phyloP scores from a whole-genome alignment of 2,329 filamentous ascomycete genomes.

The Ramularia collo-cygni region DNA sequence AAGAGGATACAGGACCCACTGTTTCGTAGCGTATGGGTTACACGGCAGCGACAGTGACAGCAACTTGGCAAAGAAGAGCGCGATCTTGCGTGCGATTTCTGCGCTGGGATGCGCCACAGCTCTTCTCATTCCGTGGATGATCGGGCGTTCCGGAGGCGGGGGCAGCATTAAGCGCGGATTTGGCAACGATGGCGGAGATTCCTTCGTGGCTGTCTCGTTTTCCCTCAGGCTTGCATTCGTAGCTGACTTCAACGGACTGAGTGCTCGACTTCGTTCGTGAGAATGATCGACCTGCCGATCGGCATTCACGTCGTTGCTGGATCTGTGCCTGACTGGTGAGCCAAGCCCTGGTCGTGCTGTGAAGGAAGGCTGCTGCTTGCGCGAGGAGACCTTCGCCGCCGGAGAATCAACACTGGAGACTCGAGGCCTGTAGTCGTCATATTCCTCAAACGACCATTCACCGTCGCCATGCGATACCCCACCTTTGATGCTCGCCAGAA shows the following conservation, averaged over 20 bases:
- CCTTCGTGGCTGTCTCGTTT: conserved; percentile 2
- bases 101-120: conserved; percentile 29
- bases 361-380: conserved; percentile 15
- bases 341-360: conserved; percentile 17
- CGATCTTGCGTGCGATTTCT: conserved; percentile 43
- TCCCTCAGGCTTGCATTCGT: conserved; percentile 6
- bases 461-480: conserved; percentile 31
- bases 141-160: conserved; percentile 24
- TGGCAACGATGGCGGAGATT: conserved; percentile 7
- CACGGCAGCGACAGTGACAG: conserved; percentile 60
- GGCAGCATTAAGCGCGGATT: conserved; percentile 32
- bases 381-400: conserved; percentile 12
- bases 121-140: conserved; percentile 28
- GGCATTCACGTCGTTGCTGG: conserved; percentile 12
- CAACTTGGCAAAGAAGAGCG: conserved; percentile 63
- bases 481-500: conserved; percentile 70
- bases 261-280: conserved; percentile 6
- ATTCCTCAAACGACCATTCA: conserved; percentile 21
- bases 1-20: conserved; percentile 60
- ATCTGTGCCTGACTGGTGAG: conserved; percentile 12
- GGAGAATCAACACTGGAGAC: conserved; percentile 40
- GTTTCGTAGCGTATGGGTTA: conserved; percentile 61
- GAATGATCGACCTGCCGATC: conserved; percentile 16
- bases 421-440: conserved; percentile 20
- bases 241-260: conserved; percentile 7